Conservation (phyloP, 257 asterid genomes). For the Petunia axillaris region DNA sequence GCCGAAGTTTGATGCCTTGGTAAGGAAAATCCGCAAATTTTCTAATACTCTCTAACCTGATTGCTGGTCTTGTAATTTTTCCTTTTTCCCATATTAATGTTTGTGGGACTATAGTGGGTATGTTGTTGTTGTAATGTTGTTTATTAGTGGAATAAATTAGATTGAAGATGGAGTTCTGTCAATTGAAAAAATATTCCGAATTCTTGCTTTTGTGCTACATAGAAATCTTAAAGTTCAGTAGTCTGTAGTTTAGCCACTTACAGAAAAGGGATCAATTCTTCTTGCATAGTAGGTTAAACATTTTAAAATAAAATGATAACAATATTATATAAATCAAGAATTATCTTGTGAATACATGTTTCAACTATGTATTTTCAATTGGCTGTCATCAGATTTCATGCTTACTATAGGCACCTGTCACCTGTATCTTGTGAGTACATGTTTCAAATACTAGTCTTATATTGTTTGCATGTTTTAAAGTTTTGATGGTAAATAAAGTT, state of each 20-base stretch:
- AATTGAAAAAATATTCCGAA: not conserved
- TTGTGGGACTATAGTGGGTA: no score
- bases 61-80: not conserved
- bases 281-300: no score
- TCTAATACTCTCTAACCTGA: not conserved
- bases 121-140: not conserved
- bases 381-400: not conserved
- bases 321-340: not conserved
- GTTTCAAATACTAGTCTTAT: not conserved
- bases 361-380: not conserved
- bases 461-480: no score
- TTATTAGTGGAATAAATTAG: not conserved
- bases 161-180: no score
- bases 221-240: not conserved
- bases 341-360: not conserved
- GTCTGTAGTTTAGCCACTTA: not conserved
- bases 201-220: not conserved
- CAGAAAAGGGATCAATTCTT: not conserved
- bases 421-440: not conserved
- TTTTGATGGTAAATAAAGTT: not conserved
- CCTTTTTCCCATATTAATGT: no score
- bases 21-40: slow-evolving; percentile 35
- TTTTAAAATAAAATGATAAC: not conserved
- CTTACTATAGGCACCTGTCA: not conserved
- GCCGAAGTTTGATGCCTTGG: slow-evolving; percentile 89